phyloP scores from a whole-genome alignment of 768 basidiomycete genomes.

The Mycena rebaudengoi region DNA sequence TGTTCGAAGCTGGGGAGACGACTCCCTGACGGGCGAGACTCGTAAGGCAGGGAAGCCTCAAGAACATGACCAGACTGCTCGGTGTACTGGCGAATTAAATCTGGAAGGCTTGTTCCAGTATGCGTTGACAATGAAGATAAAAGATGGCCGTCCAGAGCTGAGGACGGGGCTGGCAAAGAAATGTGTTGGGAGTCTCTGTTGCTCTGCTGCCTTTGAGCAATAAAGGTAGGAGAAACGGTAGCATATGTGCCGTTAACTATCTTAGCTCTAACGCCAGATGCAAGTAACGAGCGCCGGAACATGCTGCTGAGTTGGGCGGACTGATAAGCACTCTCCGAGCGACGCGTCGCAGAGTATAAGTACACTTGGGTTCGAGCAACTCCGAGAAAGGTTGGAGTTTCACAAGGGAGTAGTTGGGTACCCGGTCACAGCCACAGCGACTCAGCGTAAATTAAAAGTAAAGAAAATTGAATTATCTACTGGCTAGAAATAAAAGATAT shows the following conservation, averaged over 20 bases:
- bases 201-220: neutral
- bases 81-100: conserved; percentile 54
- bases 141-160: conserved; percentile 9
- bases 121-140: neutral
- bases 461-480: neutral
- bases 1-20: conserved; percentile 40
- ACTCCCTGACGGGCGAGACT: conserved; percentile 50
- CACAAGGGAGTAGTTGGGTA: too few species aligned
- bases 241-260: neutral
- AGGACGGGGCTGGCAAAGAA: neutral
- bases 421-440: too few species aligned
- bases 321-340: too few species aligned
- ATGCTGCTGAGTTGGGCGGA: too few species aligned
- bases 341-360: too few species aligned
- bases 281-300: too few species aligned
- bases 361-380: too few species aligned
- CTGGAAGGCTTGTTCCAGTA: conserved; percentile 31
- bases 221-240: neutral
- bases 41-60: conserved; percentile 54
- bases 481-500: conserved; percentile 49
- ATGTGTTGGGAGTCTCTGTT: too few species aligned
- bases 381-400: too few species aligned
- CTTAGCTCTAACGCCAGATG: neutral
- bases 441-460: too few species aligned
- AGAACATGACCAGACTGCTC: conserved; percentile 52